Evolutionary conservation across 306 rosid genomes (phyloP).

Genomic region (Citrullus colocynthis): DNA sequence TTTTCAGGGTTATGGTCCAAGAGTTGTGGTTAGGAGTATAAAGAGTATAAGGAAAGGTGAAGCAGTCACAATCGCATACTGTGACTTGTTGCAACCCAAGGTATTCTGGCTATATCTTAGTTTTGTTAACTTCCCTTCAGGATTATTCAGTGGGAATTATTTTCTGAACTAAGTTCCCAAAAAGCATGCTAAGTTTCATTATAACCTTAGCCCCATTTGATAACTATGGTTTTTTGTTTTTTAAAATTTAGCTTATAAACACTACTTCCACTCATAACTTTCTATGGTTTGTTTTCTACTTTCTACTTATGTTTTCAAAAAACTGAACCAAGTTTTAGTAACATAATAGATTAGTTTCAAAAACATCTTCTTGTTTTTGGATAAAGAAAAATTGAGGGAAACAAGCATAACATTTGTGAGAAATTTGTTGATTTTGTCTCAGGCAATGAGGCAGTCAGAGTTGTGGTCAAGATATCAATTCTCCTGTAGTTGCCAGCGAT

Average conservation of each 20-base stretch:
- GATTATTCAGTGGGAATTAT: neutral
- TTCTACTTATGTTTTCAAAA: too few species aligned
- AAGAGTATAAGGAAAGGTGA: conserved; percentile 56
- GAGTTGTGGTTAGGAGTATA: conserved; percentile 56
- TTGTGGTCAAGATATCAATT: conserved; percentile 65
- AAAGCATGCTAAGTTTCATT: neutral
- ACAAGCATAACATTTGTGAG: neutral
- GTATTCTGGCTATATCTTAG: conserved; percentile 19
- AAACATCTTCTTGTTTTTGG: too few species aligned
- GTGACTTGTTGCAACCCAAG: conserved; percentile 69
- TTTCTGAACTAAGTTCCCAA: neutral
- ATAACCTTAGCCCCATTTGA: neutral
- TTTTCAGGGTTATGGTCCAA: conserved; percentile 36
- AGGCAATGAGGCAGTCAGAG: conserved; percentile 57
- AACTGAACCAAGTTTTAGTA: too few species aligned
- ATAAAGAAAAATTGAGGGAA: too few species aligned
- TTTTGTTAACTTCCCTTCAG: neutral
- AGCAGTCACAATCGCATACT: conserved; percentile 60
- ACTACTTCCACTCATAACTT: too few species aligned
- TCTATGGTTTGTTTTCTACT: too few species aligned
- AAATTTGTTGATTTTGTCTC: neutral
- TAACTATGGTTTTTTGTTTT: too few species aligned
- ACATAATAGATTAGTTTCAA: too few species aligned
- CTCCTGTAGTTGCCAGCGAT: conserved; percentile 46
- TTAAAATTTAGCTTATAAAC: too few species aligned